Evolutionary conservation across 108 stramenopile genomes (phyloP).

Genomic region (Cyclotella choctawhatcheeana): DNA sequence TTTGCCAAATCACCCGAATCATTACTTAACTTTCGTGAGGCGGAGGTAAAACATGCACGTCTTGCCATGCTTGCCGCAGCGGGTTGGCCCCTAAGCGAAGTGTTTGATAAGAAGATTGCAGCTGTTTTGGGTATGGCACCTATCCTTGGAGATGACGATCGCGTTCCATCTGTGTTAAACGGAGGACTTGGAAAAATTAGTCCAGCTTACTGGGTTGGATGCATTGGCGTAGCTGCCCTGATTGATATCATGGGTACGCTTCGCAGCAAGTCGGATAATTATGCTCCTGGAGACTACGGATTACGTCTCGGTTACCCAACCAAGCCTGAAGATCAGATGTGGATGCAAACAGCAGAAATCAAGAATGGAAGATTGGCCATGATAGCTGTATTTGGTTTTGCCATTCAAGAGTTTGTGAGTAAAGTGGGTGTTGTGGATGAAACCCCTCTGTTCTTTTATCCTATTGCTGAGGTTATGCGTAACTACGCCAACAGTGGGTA

Average conservation of each 20-base stretch:
- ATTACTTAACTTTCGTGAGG: conserved; percentile 68
- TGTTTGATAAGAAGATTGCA: conserved; percentile 83
- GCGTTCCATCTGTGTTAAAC: conserved; percentile 83
- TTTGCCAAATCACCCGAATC: conserved; percentile 70
- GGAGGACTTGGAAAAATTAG: conserved; percentile 87
- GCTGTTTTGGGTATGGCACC: conserved; percentile 53
- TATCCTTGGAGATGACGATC: conserved; percentile 63
- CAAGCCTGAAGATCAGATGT: conserved; percentile 55
- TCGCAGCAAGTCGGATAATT: conserved; percentile 47
- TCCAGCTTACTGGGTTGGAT: conserved; percentile 83
- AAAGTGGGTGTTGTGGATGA: conserved; percentile 82
- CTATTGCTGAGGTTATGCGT: conserved; percentile 61
- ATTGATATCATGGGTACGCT: conserved; percentile 74
- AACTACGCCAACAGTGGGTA: conserved; percentile 84
- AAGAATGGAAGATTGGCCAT: conserved; percentile 94
- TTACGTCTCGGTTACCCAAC: conserved; percentile 66
- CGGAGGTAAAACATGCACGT: conserved; percentile 92
- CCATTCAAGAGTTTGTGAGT: conserved; percentile 77
- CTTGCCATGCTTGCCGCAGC: conserved; percentile 92
- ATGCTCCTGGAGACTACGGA: conserved; percentile 82
- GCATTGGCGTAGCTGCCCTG: conserved; percentile 65
- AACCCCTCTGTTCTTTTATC: conserved; percentile 89
- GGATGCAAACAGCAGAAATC: conserved; percentile 83
- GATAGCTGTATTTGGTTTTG: conserved; percentile 89
- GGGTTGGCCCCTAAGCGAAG: conserved; percentile 88